phyloP scores from a whole-genome alignment of 2,329 filamentous ascomycete species.

The Diplodia sapinea region DNA sequence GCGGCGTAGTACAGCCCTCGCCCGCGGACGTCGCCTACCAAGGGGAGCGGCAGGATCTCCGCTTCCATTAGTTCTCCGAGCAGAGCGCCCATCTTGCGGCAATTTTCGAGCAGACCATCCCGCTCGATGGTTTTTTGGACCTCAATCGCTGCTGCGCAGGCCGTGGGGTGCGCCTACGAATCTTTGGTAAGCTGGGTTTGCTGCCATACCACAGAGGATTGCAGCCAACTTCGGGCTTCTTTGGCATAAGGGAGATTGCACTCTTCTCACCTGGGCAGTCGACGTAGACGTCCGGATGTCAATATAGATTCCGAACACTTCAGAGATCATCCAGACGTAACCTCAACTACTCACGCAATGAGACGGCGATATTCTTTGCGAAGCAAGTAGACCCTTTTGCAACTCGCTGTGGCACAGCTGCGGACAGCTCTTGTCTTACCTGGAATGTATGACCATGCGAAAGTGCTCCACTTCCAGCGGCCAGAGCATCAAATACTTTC shows the following conservation, averaged over 20 bases:
- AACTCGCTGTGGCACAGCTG: not conserved
- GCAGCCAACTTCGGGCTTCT: not conserved
- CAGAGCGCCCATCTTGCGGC: conserved; percentile 15
- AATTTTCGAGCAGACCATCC: conserved; percentile 17
- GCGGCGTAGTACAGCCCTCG: conserved; percentile 20
- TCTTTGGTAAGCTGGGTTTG: not conserved
- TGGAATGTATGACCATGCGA: conserved; percentile 30
- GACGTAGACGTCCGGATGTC: not conserved
- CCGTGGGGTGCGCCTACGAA: conserved; percentile 24
- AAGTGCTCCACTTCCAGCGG: conserved; percentile 16
- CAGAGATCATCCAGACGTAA: not conserved
- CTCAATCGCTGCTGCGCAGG: conserved; percentile 26
- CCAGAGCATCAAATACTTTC: conserved; percentile 27
- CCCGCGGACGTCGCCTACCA: conserved; percentile 26
- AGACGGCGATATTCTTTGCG: not conserved
- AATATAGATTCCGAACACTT: not conserved
- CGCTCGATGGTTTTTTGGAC: conserved; percentile 29
- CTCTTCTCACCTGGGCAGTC: no score
- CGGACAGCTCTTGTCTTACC: not conserved
- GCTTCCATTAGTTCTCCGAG: conserved; percentile 14
- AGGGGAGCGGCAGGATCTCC: conserved; percentile 25
- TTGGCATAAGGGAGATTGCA: not conserved
- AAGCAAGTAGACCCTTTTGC: not conserved
- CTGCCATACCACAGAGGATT: not conserved
- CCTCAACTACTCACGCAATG: not conserved